Base-by-base conservation (phyloP, 2,329 filamentous ascomycete species). In the Trichophyton rubrum region DNA sequence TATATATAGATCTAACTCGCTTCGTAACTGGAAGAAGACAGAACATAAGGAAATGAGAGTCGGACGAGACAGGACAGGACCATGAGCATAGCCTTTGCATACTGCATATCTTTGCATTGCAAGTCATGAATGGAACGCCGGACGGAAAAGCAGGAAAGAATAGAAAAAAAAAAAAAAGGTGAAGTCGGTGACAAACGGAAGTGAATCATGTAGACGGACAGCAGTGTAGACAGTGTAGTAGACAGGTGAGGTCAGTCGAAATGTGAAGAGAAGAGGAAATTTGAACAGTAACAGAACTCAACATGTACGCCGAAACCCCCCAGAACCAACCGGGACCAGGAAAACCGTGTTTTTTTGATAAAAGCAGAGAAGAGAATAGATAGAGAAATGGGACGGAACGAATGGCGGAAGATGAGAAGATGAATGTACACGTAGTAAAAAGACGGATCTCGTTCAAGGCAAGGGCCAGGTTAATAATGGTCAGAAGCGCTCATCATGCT, bases 251-350 rank as follows among this genome's bases (percentile, higher is more conserved):
- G 27, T 7, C 6, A 30, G 27, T 30, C 27, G 5, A 35, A 59
- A 47, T n/a, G 38, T 49, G 38, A 62, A 30, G 22, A 59, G 11
- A 53, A 57, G 22, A 45, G 35, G 30, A 57, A 60, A 57, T 7
- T 30, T 30, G 53, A 20, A 43, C 24, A 53, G 27, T 45, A 7
- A 45, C 24, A 27, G 24, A 27, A 27, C 24, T 27, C 24, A 27
- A 27, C 24, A 27, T 27, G 24, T 45, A 45, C 41, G 40, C 35
- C 40, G 20, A 58, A 20, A 59, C 58, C 60, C 22, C 40, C 40
- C 27, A 30, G 53, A 5, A 20, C 45, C 60, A 24, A 58, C 43
- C 56, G 17, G 41, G 41, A 45, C 41, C 41, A 45, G 41, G 41
- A 45, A 45, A 45, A 45, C 41, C 41, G 41, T 45, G n/a, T 45